Evolutionary conservation across 2,329 filamentous ascomycete genomes (phyloP).

Genomic region (Alternaria gansuensis): DNA sequence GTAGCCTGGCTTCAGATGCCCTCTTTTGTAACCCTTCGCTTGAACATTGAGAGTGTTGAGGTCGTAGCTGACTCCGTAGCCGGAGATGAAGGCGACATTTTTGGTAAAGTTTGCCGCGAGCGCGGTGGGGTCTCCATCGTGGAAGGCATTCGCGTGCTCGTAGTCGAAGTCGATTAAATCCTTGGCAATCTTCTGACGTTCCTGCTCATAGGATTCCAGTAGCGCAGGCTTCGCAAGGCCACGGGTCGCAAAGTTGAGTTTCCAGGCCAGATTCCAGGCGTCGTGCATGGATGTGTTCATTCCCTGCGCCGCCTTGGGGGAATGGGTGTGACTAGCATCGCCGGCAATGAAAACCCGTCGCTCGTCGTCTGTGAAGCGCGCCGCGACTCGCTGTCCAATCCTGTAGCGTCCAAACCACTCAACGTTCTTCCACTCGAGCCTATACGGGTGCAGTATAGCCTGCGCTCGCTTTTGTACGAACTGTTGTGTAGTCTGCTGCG

Average conservation of each 20-base stretch:
- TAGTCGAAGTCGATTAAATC: conserved; percentile 58
- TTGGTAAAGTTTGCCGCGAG: conserved; percentile 74
- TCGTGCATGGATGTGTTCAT: conserved; percentile 60
- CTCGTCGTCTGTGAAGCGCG: conserved; percentile 55
- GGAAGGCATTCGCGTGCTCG: conserved; percentile 62
- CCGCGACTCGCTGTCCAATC: conserved; percentile 60
- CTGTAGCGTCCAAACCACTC: conserved; percentile 64
- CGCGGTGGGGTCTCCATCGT: conserved; percentile 68
- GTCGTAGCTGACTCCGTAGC: conserved; percentile 73
- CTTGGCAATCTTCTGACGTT: conserved; percentile 56
- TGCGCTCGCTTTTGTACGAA: conserved; percentile 74
- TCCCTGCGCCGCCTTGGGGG: conserved; percentile 56
- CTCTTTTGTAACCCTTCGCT: conserved; percentile 62
- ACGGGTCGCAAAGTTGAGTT: conserved; percentile 54
- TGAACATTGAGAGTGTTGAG: conserved; percentile 69
- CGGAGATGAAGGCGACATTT: conserved; percentile 77
- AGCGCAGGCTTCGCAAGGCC: conserved; percentile 52
- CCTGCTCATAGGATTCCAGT: conserved; percentile 53
- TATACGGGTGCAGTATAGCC: conserved; percentile 58
- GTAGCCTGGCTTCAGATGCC: conserved; percentile 53
- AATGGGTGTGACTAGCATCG: conserved; percentile 57
- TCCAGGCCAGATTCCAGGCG: conserved; percentile 57
- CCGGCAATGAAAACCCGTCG: conserved; percentile 60
- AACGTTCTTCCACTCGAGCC: conserved; percentile 56
- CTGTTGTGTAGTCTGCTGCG: conserved; percentile 62